Percentiles rank a stretch among this genome's conserved stretches.
Conservation (phyloP, 345 rosid genomes). For the Angophora floribunda region DNA sequence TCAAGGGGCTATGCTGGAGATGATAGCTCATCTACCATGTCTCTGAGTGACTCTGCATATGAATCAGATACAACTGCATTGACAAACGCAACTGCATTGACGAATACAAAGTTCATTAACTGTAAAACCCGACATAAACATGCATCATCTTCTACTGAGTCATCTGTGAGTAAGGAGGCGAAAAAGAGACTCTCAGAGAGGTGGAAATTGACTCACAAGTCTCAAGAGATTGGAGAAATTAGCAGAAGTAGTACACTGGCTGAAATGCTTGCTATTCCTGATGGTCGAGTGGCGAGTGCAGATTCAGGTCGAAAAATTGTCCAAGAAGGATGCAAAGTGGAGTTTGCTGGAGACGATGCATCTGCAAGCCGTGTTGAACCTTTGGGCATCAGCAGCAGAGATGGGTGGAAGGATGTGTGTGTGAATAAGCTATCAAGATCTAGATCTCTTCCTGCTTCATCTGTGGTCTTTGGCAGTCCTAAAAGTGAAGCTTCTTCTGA, state of each 20-base stretch:
- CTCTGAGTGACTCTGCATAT: conserved; percentile 64
- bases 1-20: conserved; percentile 68
- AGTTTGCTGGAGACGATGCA: conserved; percentile 7
- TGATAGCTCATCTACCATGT: conserved; percentile 59
- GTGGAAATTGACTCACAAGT: conserved; percentile 77
- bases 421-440: conserved; percentile 43
- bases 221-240: conserved; percentile 38
- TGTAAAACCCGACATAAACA: conserved; percentile 26
- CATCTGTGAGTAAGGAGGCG: conserved; percentile 81
- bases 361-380: conserved; percentile 37
- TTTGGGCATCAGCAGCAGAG: conserved; percentile 89
- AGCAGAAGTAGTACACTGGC: conserved; percentile 68
- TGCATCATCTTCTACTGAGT: conserved; percentile 47
- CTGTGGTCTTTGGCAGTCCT: conserved; percentile 30
- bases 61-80: conserved; percentile 42
- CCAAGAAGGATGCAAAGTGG: conserved; percentile 8
- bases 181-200: conserved; percentile 90
- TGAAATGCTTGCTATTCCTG: conserved; percentile 89
- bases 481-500: conserved; percentile 25
- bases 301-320: conserved; percentile 20
- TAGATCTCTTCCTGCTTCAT: conserved; percentile 64
- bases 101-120: conserved; percentile 25
- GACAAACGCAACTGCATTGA: conserved; percentile 9
- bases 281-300: conserved; percentile 30
- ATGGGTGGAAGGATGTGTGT: conserved; percentile 80